Percentiles rank a stretch among this genome's conserved stretches.
These are phyloP conservation scores for Gorgonomyces haynaldii DNA, from an alignment of 192 early-diverging fungal genomes.

Conservation along the genomic window DNA sequence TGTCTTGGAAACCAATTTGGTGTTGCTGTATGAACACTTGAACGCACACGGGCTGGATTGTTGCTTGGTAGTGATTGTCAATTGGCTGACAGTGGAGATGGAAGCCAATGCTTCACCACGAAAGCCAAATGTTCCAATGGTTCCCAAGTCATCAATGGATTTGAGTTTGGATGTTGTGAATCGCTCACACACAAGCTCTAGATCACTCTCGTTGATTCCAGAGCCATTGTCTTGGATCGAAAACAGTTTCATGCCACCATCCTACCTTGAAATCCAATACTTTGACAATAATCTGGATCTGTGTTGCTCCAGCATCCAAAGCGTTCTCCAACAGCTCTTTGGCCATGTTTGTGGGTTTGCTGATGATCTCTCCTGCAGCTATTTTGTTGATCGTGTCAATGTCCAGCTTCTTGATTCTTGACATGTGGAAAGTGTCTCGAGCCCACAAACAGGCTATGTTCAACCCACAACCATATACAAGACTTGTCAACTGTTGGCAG, in stretches of 20 bases:
- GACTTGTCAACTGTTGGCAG: too few species aligned
- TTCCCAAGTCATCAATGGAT: conserved; percentile 70
- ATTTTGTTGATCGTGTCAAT: conserved; percentile 87
- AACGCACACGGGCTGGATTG: conserved; percentile 32
- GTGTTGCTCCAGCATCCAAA: conserved; percentile 82
- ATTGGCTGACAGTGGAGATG: conserved; percentile 88
- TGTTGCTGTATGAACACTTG: conserved; percentile 76
- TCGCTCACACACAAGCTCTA: conserved; percentile 83
- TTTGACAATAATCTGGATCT: conserved; percentile 68
- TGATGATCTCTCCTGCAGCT: conserved; percentile 96
- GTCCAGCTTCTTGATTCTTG: conserved; percentile 66
- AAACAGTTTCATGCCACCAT: conserved; percentile 86
- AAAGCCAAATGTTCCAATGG: conserved; percentile 88
- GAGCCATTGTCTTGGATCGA: conserved; percentile 73
- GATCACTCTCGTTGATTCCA: conserved; percentile 79
- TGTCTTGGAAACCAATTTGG: conserved; percentile 55
- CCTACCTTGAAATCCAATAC: too few species aligned
- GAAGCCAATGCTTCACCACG: conserved; percentile 75
- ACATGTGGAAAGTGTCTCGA: too few species aligned
- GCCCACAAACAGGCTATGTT: too few species aligned
- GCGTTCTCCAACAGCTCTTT: conserved; percentile 97
- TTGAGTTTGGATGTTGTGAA: conserved; percentile 91
- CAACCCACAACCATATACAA: too few species aligned
- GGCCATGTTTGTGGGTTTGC: conserved; percentile 86
- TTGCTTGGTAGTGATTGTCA: conserved; percentile 55